A percentile compares a stretch with the other conserved stretches of the same genome.
phyloP scores from a whole-genome alignment of 1,139 yeast genomes.

The Hansenula lynferdii region DNA sequence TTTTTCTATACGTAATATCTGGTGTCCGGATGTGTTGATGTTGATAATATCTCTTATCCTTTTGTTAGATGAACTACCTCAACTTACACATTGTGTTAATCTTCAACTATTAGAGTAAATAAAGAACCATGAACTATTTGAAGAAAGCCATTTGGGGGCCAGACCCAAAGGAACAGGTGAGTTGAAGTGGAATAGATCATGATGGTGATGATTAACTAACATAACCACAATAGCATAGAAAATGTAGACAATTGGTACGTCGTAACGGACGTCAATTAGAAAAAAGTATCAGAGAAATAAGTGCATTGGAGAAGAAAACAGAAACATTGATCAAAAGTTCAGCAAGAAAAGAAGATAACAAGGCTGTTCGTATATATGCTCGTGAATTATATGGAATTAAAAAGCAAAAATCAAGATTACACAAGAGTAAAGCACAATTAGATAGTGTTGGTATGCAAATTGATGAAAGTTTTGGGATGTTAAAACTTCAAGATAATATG shows the following conservation, averaged over 20 bases:
- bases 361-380: slow-evolving; percentile 75
- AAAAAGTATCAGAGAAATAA: slow-evolving; percentile 63
- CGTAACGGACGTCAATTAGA: slow-evolving; percentile 85
- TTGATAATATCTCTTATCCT: background rate
- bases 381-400: slow-evolving; percentile 72
- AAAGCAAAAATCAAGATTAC: slow-evolving; percentile 69
- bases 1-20: background rate
- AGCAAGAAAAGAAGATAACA: slow-evolving; percentile 74
- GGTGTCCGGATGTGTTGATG: too few species aligned
- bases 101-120: too few species aligned
- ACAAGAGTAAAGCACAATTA: slow-evolving; percentile 78
- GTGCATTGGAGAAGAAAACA: slow-evolving; percentile 62
- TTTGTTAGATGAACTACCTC: too few species aligned
- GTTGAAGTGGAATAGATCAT: background rate
- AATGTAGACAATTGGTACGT: slow-evolving; percentile 75
- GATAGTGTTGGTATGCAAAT: slow-evolving; percentile 85
- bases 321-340: slow-evolving; percentile 67
- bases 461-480: slow-evolving; percentile 87
- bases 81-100: too few species aligned
- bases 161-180: slow-evolving; percentile 70
- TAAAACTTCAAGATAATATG: slow-evolving; percentile 79
- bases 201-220: slow-evolving; percentile 11
- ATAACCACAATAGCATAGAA: slow-evolving; percentile 49
- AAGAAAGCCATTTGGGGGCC: slow-evolving; percentile 93
- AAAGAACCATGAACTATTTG: slow-evolving; percentile 52